These are phyloP conservation scores for Solanum chmielewskii DNA, from an alignment of 257 asterid species.

Conservation along the genomic window DNA sequence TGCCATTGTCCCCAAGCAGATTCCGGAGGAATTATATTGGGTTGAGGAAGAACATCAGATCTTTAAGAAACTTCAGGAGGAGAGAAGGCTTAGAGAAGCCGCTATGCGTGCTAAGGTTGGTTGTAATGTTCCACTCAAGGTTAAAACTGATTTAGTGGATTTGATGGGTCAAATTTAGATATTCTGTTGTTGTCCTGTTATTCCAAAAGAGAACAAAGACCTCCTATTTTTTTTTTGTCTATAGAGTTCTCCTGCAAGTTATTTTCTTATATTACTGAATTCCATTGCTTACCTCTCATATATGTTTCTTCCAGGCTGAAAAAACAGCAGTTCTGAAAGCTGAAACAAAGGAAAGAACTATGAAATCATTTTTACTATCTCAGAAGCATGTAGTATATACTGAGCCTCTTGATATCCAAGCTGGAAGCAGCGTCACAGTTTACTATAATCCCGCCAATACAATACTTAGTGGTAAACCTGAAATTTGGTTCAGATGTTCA, in stretches of 20 bases:
- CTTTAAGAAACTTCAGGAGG: conserved; percentile 54
- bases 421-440: conserved; percentile 72
- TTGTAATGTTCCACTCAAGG: not conserved
- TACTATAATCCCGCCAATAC: conserved; percentile 85
- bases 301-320: conserved; percentile 40
- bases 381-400: conserved; percentile 88
- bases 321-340: conserved; percentile 65
- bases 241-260: not conserved
- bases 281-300: not conserved
- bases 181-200: not conserved
- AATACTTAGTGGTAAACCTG: conserved; percentile 78
- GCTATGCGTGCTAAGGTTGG: conserved; percentile 67
- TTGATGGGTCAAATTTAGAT: not conserved
- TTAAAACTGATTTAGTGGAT: not conserved
- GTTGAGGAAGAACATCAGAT: conserved; percentile 59
- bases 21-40: conserved; percentile 58
- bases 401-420: conserved; percentile 79
- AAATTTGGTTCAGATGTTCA: conserved; percentile 94
- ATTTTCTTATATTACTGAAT: not conserved
- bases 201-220: not conserved
- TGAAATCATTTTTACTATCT: conserved; percentile 70
- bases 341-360: conserved; percentile 62
- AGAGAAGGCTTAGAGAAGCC: conserved; percentile 64
- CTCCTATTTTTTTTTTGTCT: not conserved
- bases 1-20: conserved; percentile 54